Conservation (phyloP, 257 asterid genomes). For the Nicotiana paniculata region DNA sequence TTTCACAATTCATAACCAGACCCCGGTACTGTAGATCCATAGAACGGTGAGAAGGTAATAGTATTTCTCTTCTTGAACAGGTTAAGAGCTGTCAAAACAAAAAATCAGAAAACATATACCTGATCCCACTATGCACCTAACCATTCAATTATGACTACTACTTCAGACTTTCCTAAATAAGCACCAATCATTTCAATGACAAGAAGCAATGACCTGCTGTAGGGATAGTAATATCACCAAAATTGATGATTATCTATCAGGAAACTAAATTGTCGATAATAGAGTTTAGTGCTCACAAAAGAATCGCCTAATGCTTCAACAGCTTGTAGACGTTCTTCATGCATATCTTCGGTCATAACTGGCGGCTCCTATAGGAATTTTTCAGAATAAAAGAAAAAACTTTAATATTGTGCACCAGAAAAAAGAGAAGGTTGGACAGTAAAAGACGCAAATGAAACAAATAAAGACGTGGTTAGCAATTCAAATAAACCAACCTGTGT, state of each 20-base stretch:
- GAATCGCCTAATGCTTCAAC: conserved; percentile 72
- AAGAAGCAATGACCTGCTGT: too few relatives aligned
- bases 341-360: conserved; percentile 95
- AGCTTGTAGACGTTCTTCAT: conserved; percentile 83
- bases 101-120: not conserved
- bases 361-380: conserved; percentile 64
- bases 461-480: conserved; percentile 11
- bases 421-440: not conserved
- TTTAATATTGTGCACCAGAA: not conserved
- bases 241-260: not conserved
- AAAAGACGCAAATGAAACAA: not conserved
- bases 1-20: not conserved
- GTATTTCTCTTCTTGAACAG: not conserved
- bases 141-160: not conserved
- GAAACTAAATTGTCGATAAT: not conserved
- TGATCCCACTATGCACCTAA: not conserved
- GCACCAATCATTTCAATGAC: too few relatives aligned
- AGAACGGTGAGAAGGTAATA: not conserved
- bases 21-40: too few relatives aligned
- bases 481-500: conserved; percentile 58
- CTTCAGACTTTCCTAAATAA: too few relatives aligned
- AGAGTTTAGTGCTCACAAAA: conserved; percentile 44
- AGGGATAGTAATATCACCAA: not conserved
- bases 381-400: not conserved
- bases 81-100: not conserved